Base-by-base conservation (phyloP, 768 basidiomycete genomes). In the Lactarius hatsudake region DNA sequence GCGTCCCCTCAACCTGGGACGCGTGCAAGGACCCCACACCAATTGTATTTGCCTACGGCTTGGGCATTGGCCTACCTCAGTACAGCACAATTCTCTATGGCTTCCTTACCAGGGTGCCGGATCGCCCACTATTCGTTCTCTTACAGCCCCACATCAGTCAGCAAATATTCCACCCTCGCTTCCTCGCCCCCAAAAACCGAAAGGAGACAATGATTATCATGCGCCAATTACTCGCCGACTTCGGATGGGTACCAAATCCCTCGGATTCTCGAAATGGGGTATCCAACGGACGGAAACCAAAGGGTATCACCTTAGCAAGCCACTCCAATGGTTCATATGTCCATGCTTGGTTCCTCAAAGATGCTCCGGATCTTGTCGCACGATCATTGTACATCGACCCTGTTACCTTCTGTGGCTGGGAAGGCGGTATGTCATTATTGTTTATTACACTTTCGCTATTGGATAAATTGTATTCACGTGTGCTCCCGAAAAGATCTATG, bases 361-460 rank as follows among this genome's bases (percentile, higher is more conserved):
- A 83, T 23, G 80, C 87, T 62, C 88, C 93, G 1, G 77, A 84
- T 23, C 81, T 96, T 71, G 78, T 90, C 56, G 78, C 79, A 1
- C 84, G 94, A 3, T 94, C 89, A 10, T 94, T 92, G 74, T 94
- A 97, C 73, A 89, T 95, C 38, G 96, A 98, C 73, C 94, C 96
- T 10, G 89, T 91, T 34, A 86, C 89, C 0, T 93, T 95, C 76
- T 95, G 93, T 76, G 86, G 90, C 7, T 98, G 94, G 94, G 95
- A 97, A 83, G 94, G 94, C 67, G 90, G 91, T 90, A 72, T 66
- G 84, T 81, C 10, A 45, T 65, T 59, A 26, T n/a, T 28, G 30
- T 30, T 59, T 30, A 34, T 23, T 51, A 42, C 12, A 38, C 15
- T n/a, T 65, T 42, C 5, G 40, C 5, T 32, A 18, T 62, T 38